Base-by-base conservation (phyloP, 2,329 filamentous ascomycete genomes). In the Pseudogymnoascus sp. region DNA sequence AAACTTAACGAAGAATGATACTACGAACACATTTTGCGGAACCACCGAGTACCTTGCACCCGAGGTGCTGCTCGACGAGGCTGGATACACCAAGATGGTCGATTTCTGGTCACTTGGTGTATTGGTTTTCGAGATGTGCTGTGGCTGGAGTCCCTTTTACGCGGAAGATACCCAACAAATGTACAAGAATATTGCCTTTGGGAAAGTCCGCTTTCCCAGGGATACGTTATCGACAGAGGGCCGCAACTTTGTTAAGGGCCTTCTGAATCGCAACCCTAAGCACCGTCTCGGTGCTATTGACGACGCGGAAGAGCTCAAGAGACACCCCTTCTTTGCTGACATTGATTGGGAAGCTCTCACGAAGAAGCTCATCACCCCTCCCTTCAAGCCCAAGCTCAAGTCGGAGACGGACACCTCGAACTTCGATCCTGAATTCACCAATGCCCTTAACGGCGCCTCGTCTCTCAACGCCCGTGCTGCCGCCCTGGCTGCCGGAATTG, bases 141-240 rank as follows among this genome's bases (percentile, higher is more conserved):
- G 94, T 71, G 94, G 94, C 35, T 99, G 94, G 94, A 97, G 92
- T 71, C 94, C 94, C 0, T 99, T 99, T 77, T 99, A 97, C 70
- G 94, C 94, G 62, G 94, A 99, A 72, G 94, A 99, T 72, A 99
- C 94, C 0, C 94, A 99, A 76, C 94, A 99, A 75, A 99, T 99
- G 94, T 99, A 99, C 81, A 99, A 99, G 81, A 99, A 99, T 78
- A 99, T 99, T 73, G 94, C 94, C 0, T 99, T 99, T 72, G 94
- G 94, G 73, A 99, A 99, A 74, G 94, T 99, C 63, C 84, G 94
- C 65, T 99, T 99, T 75, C 94, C 94, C 6, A 85, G 92, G 67
- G 94, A 99, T 74, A 96, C 94, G 1, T 80, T 99, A 33, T 97
- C 92, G 65, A 89, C 92, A 41, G 94, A 99, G 75, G 94, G 94